Conservation (phyloP, 768 basidiomycete species). For the Goffeauzyma gilvescens region DNA sequence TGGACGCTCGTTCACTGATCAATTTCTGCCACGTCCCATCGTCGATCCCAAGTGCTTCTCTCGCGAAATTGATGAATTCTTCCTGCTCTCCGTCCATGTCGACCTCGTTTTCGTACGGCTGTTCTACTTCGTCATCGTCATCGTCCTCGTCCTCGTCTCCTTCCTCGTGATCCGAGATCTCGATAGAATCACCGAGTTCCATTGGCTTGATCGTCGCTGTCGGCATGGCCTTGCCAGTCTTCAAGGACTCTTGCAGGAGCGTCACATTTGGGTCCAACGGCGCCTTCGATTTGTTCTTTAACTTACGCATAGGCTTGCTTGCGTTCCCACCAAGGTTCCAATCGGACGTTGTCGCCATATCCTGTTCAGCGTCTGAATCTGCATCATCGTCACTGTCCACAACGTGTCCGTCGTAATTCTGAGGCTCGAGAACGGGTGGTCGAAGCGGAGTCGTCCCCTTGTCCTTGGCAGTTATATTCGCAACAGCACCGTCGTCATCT, state of each 20-base stretch:
- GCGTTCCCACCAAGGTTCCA: slow-evolving; percentile 22
- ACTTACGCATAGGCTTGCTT: slow-evolving; percentile 9
- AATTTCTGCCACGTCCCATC: slow-evolving; percentile 84
- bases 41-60: slow-evolving; percentile 70
- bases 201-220: slow-evolving; percentile 4
- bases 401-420: slow-evolving; percentile 66
- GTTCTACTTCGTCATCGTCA: slow-evolving; percentile 38
- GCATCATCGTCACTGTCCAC: slow-evolving; percentile 64
- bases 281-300: slow-evolving; percentile 1
- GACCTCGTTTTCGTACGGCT: slow-evolving; percentile 42
- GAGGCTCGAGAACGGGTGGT: slow-evolving; percentile 59
- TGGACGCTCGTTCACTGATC: slow-evolving; percentile 49
- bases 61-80: slow-evolving; percentile 86
- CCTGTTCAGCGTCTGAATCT: slow-evolving; percentile 41
- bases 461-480: background rate
- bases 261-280: slow-evolving; percentile 5
- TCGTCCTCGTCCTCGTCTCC: slow-evolving; percentile 46
- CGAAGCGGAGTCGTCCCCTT: slow-evolving; percentile 35
- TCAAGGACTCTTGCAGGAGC: slow-evolving; percentile 4
- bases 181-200: slow-evolving; percentile 5
- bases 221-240: slow-evolving; percentile 5
- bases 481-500: background rate
- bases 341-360: no score
- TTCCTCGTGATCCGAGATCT: slow-evolving; percentile 24
- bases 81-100: slow-evolving; percentile 86